Conservation (phyloP, 148 eudicot genomes). For the Spergularia bocconei region DNA sequence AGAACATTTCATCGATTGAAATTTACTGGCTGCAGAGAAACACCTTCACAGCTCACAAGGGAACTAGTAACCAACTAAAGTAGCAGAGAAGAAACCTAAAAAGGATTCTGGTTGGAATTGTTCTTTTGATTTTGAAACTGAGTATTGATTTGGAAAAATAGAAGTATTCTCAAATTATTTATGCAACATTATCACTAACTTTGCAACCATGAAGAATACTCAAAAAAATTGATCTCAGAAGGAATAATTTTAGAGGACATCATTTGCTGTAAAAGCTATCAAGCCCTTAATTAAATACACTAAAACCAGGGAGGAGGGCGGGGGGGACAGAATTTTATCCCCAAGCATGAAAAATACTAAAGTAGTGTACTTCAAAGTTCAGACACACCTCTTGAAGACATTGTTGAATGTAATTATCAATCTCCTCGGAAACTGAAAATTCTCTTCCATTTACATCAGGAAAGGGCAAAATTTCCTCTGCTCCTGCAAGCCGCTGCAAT, state of each 20-base stretch:
- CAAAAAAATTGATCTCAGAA: background rate
- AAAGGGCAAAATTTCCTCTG: conserved; percentile 66
- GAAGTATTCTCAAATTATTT: background rate
- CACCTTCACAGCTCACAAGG: background rate
- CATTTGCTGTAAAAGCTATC: background rate
- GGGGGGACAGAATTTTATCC: no score
- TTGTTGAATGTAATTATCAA: conserved; percentile 41
- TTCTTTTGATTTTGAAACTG: no score
- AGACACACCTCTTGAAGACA: conserved; percentile 55
- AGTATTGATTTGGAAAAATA: background rate
- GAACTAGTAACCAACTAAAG: background rate
- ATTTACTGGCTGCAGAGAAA: background rate
- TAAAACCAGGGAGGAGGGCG: background rate
- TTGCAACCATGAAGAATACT: background rate
- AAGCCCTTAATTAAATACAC: background rate
- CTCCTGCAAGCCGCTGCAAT: conserved; percentile 75
- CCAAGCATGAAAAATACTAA: no score
- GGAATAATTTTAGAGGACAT: background rate
- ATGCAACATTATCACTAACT: background rate
- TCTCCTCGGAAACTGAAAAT: conserved; percentile 41
- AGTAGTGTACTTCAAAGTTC: conserved; percentile 8
- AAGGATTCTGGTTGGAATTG: no score
- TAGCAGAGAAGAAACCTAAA: background rate
- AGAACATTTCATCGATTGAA: background rate
- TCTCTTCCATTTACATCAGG: conserved; percentile 43